Base-by-base conservation (phyloP, 2,329 filamentous ascomycete species). In the Xenoacremonium recifei region DNA sequence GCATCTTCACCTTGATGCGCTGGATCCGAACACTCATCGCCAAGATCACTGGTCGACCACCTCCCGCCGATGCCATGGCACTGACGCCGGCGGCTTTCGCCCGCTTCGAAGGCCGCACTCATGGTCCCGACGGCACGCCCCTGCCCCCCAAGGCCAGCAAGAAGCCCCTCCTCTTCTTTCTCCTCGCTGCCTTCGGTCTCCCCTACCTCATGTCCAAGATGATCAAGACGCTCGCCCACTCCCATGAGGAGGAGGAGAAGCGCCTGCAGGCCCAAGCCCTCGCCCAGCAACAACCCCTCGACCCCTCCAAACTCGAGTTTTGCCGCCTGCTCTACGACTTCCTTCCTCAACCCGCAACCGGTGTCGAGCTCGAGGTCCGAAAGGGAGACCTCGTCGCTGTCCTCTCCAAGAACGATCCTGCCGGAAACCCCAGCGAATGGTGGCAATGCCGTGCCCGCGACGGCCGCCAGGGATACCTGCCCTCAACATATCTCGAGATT, bases 151-250 rank as follows among this genome's bases (percentile, higher is more conserved):
- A 82, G 56, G 91, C 92, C 15, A 96, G 89, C 61, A 89, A 88
- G 64, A 99, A 97, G 67, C 93, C 93, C 1, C 89, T 99, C 58
- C 79, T 99, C 61, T 92, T 99, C 75, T 99, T 99, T 74, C 74
- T 96, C 47, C 75, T 95, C 32, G 92, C 93, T 15, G 91, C 95
- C 5, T 96, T 99, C 59, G 95, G 93, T 39, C 77, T 99, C 12
- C 93, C 93, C 5, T 99, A 96, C 64, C 76, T 99, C 36, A 96
- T 99, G 91, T 85, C 87, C 68, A 99, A 96, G 71, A 80, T 96
- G 54, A 97, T 99, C 64, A 84, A 83, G 60, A 78, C 88, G 2
- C 76, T 99, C 29, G 89, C 91, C 13, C 81, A 85, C 25, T 85
- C 84, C 5, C 88, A 93, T 59, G 89, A 96, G 67, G 87, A 92